Percentiles rank a stretch among this genome's conserved stretches.
Conservation (phyloP, 352 stramenopile genomes). For the Phytophthora boehmeriae region DNA sequence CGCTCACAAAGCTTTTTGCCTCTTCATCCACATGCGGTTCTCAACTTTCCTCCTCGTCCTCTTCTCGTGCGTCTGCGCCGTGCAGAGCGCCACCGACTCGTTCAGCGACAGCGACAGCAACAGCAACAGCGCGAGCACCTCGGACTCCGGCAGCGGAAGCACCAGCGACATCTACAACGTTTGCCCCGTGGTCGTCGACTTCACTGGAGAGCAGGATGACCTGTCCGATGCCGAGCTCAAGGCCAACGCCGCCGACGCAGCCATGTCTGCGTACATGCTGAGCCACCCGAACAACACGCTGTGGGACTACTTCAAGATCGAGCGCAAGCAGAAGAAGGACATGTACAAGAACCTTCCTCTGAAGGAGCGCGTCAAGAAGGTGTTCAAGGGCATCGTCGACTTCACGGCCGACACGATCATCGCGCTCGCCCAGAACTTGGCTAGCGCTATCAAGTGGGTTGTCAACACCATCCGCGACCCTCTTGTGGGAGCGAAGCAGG, state of each 20-base stretch:
- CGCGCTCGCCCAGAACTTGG: neutral
- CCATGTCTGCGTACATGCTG: conserved; percentile 3
- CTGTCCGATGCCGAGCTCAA: conserved; percentile 1
- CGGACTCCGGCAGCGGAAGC: neutral
- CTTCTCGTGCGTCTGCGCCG: neutral
- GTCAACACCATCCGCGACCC: conserved; percentile 4
- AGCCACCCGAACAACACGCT: conserved; percentile 4
- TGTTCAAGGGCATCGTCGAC: neutral
- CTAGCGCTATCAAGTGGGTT: neutral
- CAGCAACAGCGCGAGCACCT: neutral
- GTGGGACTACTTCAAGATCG: conserved; percentile 6
- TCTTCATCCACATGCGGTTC: neutral
- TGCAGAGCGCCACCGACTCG: neutral
- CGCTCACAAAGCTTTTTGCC: neutral
- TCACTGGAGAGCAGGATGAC: neutral
- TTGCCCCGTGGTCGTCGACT: neutral
- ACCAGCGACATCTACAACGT: neutral
- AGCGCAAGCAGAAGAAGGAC: neutral
- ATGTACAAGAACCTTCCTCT: conserved; percentile 1
- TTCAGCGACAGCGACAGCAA: neutral
- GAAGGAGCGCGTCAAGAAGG: neutral
- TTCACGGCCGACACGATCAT: neutral
- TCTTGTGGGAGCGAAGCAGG: conserved; percentile 1
- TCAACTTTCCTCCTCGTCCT: neutral
- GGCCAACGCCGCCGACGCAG: conserved; percentile 1